Evolutionary conservation across 805 yeast genomes (phyloP), one percentile per base, ranked within the genome.

Genomic region (Candida parachauliodes): DNA sequence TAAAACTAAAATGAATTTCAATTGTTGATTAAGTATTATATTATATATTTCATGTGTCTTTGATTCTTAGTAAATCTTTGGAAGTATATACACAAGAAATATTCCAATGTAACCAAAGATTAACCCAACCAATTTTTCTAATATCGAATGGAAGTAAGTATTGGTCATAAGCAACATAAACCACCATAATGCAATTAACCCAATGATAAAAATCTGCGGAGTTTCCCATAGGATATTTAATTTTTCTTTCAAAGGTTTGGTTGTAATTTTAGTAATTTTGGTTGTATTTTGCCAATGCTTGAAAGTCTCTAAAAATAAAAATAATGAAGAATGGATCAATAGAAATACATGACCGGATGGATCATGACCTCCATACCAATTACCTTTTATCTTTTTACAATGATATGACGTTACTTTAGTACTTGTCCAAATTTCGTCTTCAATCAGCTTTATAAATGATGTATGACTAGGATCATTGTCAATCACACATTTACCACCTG

Each of bases 331-430:
- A 41, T 82, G 83, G 4, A 82, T 72, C 31, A 91, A 63, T 28
- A 93, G 57, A 50, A 89, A 93, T 1, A 87, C 82, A 55, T 93
- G 98, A 0, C 98, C 98, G 43, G 91, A 82, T 4, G 98, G 96
- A 62, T 93, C 98, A 54, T 88, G 96, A 0, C 98, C 98, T 0
- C 96, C 98, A 83, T 35, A 80, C 88, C 51, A 74, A 20, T 43
- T 54, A 36, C 55, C 93, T 59, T 55, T 93, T 75, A 65, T 41
- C 28, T 46, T 45, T 16, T 68, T 51, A 50, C 74, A 68, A 12
- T 50, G 46, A 36, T 53, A 54, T 8, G 72, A 66, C 5, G 65
- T 48, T 8, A 68, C 49, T 6, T 12, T 8, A 2, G 38, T 29
- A 18, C 35, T 29, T 23, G 28, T 23, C 34, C 34, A 36, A 8